A percentile compares a stretch with the other conserved stretches of the same genome.
Evolutionary conservation across 2,329 filamentous ascomycete genomes (phyloP).

Genomic region (Cladosporium halotolerans): DNA sequence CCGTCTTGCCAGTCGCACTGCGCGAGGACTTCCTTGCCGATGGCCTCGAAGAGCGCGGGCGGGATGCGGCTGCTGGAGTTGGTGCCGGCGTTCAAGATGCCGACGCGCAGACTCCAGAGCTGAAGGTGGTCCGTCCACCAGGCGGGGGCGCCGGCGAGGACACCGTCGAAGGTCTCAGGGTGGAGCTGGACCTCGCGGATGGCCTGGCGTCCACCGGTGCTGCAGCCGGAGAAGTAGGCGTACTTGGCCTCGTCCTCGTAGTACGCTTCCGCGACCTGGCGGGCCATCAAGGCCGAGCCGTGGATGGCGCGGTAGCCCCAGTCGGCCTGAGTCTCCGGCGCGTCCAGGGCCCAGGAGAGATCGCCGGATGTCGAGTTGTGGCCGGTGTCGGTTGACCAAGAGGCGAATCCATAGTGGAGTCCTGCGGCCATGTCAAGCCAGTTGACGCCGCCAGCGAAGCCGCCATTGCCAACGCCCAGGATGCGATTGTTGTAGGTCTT

Average conservation of each 20-base stretch:
- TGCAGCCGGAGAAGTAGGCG: slow-evolving; percentile 55
- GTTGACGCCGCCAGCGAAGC: slow-evolving; percentile 43
- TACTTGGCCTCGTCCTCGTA: slow-evolving; percentile 41
- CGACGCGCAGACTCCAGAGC: slow-evolving; percentile 40
- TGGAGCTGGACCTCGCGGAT: slow-evolving; percentile 48
- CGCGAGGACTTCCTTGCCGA: slow-evolving; percentile 40
- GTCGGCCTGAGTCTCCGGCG: slow-evolving; percentile 34
- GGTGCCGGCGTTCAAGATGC: slow-evolving; percentile 43
- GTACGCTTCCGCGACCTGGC: slow-evolving; percentile 43
- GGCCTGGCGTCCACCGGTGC: slow-evolving; percentile 54
- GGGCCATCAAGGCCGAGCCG: slow-evolving; percentile 44
- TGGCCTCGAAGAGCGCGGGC: slow-evolving; percentile 36
- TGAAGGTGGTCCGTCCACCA: slow-evolving; percentile 48
- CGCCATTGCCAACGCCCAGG: slow-evolving; percentile 40
- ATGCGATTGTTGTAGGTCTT: slow-evolving; percentile 29
- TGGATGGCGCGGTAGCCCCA: slow-evolving; percentile 41
- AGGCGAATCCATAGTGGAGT: slow-evolving; percentile 37
- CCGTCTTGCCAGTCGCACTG: slow-evolving; percentile 50
- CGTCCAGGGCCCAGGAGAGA: slow-evolving; percentile 34
- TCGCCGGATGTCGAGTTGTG: slow-evolving; percentile 35
- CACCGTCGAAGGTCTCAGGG: slow-evolving; percentile 53
- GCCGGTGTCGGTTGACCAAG: slow-evolving; percentile 41
- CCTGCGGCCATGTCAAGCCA: slow-evolving; percentile 43
- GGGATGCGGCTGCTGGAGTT: slow-evolving; percentile 42
- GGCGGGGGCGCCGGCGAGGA: slow-evolving; percentile 47